These are phyloP conservation scores for Lactifluus subvellereus DNA, from an alignment of 768 basidiomycete genomes.

Conservation along the genomic window DNA sequence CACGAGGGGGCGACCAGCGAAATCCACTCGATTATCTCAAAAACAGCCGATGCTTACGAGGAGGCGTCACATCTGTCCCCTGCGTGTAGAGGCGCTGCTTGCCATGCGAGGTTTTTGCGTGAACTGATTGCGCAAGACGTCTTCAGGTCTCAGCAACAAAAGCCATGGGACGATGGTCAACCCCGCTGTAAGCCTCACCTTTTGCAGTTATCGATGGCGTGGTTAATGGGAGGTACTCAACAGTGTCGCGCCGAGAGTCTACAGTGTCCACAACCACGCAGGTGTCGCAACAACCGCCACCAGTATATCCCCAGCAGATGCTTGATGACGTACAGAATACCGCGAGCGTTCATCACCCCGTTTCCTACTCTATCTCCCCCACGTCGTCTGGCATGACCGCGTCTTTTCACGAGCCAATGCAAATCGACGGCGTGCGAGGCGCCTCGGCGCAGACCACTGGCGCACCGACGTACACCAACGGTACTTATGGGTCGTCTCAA, in stretches of 20 bases:
- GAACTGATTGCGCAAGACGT: slow-evolving; percentile 60
- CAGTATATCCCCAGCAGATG: slow-evolving; percentile 14
- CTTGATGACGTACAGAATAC: slow-evolving; percentile 13
- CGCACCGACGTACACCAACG: slow-evolving; percentile 7
- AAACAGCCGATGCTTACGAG: slow-evolving; percentile 73
- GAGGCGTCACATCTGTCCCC: slow-evolving; percentile 59
- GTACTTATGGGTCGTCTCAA: slow-evolving; percentile 7
- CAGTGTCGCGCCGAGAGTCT: slow-evolving; percentile 12
- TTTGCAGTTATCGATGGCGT: not conserved
- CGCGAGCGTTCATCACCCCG: not conserved
- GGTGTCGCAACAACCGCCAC: slow-evolving; percentile 8
- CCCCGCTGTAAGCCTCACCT: slow-evolving; percentile 3
- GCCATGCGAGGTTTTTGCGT: slow-evolving; percentile 75
- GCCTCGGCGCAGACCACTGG: slow-evolving; percentile 24
- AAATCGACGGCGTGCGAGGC: slow-evolving; percentile 8
- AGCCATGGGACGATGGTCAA: slow-evolving; percentile 13
- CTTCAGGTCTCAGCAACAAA: slow-evolving; percentile 39
- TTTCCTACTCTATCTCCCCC: slow-evolving; percentile 11
- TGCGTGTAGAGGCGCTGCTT: slow-evolving; percentile 60
- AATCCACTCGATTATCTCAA: slow-evolving; percentile 58
- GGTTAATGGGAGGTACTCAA: not conserved
- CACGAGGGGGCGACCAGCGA: slow-evolving; percentile 56
- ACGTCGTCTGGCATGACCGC: not conserved
- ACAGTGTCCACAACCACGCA: slow-evolving; percentile 9
- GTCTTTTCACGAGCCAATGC: slow-evolving; percentile 15